Percentiles rank a stretch among this genome's conserved stretches.
Evolutionary conservation across 371 early-diverging fungal species (phyloP).

Genomic region (Circinella umbellata): DNA sequence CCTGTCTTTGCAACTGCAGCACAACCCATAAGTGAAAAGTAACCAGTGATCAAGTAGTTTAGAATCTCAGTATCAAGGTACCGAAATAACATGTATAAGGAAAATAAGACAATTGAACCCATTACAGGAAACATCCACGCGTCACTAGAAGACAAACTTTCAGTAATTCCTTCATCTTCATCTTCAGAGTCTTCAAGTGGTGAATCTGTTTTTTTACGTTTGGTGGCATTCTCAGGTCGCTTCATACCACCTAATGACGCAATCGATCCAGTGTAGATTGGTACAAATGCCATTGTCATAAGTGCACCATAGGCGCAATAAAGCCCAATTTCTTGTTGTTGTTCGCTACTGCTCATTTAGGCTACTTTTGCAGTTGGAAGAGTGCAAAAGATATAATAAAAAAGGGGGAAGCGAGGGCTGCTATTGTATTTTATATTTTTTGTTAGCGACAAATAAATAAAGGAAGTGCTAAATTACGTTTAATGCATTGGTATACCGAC

Average conservation of each 20-base stretch:
- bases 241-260: conserved; percentile 77
- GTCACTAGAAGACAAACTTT: conserved; percentile 86
- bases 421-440: neutral
- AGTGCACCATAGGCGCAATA: conserved; percentile 89
- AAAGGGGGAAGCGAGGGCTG: neutral
- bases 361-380: neutral
- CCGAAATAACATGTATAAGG: conserved; percentile 86
- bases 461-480: neutral
- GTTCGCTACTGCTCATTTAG: conserved; percentile 8
- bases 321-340: conserved; percentile 42
- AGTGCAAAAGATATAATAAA: neutral
- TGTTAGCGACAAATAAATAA: neutral
- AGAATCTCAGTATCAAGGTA: conserved; percentile 86
- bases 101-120: conserved; percentile 85
- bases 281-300: conserved; percentile 84
- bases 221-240: conserved; percentile 54
- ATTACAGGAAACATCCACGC: conserved; percentile 94
- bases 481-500: neutral
- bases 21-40: conserved; percentile 86
- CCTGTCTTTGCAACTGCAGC: conserved; percentile 75
- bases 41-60: conserved; percentile 84
- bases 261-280: conserved; percentile 89
- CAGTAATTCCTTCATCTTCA: conserved; percentile 69
- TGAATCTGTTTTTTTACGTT: conserved; percentile 33
- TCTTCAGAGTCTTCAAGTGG: conserved; percentile 54